A percentile compares a stretch with the other conserved stretches of the same genome.
Conservation (phyloP, 2,329 filamentous ascomycete species). For the Monilinia fructigena region DNA sequence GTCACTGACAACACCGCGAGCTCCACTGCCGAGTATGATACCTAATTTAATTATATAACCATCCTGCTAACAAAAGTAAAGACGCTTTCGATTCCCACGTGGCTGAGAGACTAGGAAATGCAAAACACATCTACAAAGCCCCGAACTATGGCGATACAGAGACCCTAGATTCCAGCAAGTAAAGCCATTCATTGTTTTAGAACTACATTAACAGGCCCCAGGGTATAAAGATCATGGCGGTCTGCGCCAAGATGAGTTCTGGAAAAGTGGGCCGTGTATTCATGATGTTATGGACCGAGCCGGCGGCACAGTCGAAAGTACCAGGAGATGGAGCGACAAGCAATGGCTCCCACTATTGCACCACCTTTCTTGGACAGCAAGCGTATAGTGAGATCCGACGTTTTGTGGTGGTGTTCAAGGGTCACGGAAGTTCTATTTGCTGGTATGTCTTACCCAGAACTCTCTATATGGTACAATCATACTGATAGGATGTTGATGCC, state of each 20-base stretch:
- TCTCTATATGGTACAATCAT: neutral
- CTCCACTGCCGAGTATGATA: neutral
- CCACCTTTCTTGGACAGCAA: constrained; percentile 22
- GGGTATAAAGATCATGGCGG: neutral
- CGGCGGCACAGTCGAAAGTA: constrained; percentile 23
- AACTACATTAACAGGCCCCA: neutral
- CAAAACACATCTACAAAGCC: neutral
- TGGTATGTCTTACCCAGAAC: constrained; percentile 19
- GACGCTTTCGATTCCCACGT: neutral
- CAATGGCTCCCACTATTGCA: constrained; percentile 23
- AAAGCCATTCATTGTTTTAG: neutral
- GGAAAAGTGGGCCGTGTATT: constrained; percentile 33
- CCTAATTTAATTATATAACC: neutral
- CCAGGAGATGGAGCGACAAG: constrained; percentile 18
- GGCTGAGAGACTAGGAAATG: neutral
- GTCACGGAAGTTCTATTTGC: constrained; percentile 32
- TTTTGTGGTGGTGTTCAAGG: constrained; percentile 32
- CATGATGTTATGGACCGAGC: constrained; percentile 36
- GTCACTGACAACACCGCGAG: neutral
- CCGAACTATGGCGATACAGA: neutral
- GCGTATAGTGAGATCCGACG: constrained; percentile 33
- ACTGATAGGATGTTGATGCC: neutral
- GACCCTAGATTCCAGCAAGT: constrained; percentile 12
- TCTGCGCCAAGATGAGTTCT: constrained; percentile 20
- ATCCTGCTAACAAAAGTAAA: neutral